Percentiles rank a stretch among this genome's conserved stretches.
Evolutionary conservation across 2,329 filamentous ascomycete genomes (phyloP).

Genomic region (Botrytis porri): DNA sequence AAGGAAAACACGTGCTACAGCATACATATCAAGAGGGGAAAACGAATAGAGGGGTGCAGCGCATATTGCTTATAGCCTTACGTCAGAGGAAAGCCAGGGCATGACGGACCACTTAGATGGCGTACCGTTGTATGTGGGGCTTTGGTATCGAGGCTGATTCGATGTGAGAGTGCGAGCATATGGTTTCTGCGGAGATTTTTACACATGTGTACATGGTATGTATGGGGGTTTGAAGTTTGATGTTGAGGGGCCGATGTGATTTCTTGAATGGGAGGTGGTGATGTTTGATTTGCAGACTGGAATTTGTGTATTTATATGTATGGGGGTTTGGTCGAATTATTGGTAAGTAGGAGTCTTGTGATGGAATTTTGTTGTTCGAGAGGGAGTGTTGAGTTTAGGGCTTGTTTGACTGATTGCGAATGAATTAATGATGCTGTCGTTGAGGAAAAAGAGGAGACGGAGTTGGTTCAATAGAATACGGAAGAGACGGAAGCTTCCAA

Average conservation of each 20-base stretch:
- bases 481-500: neutral
- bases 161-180: neutral
- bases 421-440: neutral
- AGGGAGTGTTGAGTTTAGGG: neutral
- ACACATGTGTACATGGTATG: neutral
- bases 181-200: neutral
- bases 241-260: neutral
- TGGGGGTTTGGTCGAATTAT: neutral
- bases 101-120: neutral
- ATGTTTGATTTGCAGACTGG: neutral
- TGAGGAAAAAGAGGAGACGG: neutral
- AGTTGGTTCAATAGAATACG: neutral
- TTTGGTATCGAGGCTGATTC: neutral
- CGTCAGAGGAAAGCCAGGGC: neutral
- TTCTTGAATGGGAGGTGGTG: neutral
- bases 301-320: neutral
- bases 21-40: neutral
- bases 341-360: conserved; percentile 1
- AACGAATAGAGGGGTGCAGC: neutral
- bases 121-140: neutral
- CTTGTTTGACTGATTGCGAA: neutral
- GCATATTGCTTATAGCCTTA: conserved; percentile 7
- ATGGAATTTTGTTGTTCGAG: neutral
- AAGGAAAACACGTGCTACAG: neutral
- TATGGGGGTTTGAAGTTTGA: neutral